Evolutionary conservation across 2,329 filamentous ascomycete genomes (phyloP).

Genomic region (Alternaria alternata): DNA sequence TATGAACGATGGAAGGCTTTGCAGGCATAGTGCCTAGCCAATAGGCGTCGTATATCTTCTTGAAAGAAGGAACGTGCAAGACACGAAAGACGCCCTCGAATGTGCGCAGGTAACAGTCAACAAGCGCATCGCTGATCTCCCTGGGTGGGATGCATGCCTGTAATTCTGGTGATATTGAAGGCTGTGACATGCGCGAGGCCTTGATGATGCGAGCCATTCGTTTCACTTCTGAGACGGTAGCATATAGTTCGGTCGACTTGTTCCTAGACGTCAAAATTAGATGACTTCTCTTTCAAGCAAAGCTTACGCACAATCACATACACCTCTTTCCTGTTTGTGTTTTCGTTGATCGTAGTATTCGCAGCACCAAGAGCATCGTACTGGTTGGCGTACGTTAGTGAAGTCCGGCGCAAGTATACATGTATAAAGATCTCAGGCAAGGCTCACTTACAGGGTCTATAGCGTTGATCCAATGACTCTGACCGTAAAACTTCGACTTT

Average conservation of each 20-base stretch:
- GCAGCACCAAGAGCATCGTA: constrained; percentile 28
- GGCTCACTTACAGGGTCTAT: constrained; percentile 38
- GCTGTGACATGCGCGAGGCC: constrained; percentile 44
- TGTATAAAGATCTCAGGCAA: neutral
- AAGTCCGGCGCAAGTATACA: no score
- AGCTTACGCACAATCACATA: neutral
- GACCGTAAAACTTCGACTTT: constrained; percentile 65
- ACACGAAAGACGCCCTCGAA: constrained; percentile 59
- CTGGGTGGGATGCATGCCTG: constrained; percentile 58
- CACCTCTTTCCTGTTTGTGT: constrained; percentile 50
- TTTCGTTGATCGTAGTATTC: constrained; percentile 43
- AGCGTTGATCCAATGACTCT: constrained; percentile 59
- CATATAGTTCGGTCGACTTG: constrained; percentile 35
- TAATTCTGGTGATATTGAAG: constrained; percentile 55
- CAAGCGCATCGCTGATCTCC: constrained; percentile 55
- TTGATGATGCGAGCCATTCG: constrained; percentile 62
- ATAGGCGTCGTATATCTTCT: constrained; percentile 58
- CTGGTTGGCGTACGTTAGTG: constrained; percentile 4
- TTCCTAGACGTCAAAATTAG: constrained; percentile 2
- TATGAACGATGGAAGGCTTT: constrained; percentile 60
- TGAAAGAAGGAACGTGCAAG: constrained; percentile 62
- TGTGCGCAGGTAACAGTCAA: constrained; percentile 60
- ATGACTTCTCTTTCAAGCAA: neutral
- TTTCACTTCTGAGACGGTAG: constrained; percentile 56
- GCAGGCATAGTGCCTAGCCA: constrained; percentile 55